A percentile compares a stretch with the other conserved stretches of the same genome.
These are phyloP conservation scores for Septoria linicola DNA, from an alignment of 2,329 filamentous ascomycete species.

Conservation along the genomic window DNA sequence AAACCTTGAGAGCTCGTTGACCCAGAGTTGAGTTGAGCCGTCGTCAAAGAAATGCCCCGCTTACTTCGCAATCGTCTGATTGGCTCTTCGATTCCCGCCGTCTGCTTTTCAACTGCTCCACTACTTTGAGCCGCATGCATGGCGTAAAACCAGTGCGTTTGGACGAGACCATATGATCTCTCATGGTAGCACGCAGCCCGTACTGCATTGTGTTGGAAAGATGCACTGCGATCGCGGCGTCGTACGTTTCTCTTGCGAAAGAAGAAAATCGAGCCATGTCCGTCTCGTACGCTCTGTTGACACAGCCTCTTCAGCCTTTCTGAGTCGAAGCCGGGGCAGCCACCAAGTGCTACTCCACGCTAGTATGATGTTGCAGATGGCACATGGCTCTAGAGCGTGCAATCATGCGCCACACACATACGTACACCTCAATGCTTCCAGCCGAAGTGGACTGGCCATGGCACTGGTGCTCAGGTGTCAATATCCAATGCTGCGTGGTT, in stretches of 20 bases:
- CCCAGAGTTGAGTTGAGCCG: slow-evolving; percentile 6
- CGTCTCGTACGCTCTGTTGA: neutral
- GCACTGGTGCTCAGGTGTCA: no score
- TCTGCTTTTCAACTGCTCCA: neutral
- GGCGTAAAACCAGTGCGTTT: no score
- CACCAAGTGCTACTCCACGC: neutral
- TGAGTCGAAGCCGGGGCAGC: neutral
- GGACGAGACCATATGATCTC: no score
- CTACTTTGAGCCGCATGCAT: no score
- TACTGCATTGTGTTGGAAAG: no score
- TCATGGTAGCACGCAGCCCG: no score
- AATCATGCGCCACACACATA: neutral
- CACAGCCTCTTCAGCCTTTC: neutral
- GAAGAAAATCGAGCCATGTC: neutral
- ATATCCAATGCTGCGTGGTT: no score
- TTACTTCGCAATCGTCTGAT: slow-evolving; percentile 9
- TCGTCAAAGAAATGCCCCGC: slow-evolving; percentile 5
- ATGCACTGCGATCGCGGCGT: neutral
- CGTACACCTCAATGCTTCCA: no score
- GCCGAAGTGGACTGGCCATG: no score
- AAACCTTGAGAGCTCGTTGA: slow-evolving; percentile 8
- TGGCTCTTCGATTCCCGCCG: slow-evolving; percentile 1
- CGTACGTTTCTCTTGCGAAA: neutral
- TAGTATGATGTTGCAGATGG: neutral
- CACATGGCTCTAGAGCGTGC: neutral